phyloP scores from a whole-genome alignment of 306 rosid genomes.

The Glycine latifolia region DNA sequence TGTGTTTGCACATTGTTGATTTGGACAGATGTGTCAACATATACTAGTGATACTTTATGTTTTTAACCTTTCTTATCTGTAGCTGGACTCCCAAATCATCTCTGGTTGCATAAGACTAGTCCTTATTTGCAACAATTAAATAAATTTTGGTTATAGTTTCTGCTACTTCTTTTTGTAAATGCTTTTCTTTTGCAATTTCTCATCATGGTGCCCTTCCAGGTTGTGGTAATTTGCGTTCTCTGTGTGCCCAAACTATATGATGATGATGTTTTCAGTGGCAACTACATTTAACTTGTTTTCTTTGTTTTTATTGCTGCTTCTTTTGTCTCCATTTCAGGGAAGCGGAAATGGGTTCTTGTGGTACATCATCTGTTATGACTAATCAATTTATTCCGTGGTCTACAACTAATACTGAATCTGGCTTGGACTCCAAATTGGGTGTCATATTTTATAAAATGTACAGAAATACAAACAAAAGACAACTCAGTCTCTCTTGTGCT shows the following conservation, averaged over 20 bases:
- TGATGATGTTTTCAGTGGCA: slow-evolving; percentile 8
- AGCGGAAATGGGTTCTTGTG: slow-evolving; percentile 55
- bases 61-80: slow-evolving; percentile 8
- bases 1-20: too few species aligned
- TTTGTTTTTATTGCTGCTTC: slow-evolving; percentile 31
- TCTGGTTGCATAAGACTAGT: not conserved
- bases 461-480: slow-evolving; percentile 40
- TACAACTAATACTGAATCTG: slow-evolving; percentile 40
- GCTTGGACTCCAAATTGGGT: slow-evolving; percentile 39
- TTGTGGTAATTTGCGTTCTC: not conserved
- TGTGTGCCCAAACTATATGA: slow-evolving; percentile 8
- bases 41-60: too few species aligned
- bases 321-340: slow-evolving; percentile 43
- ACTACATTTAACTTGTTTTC: slow-evolving; percentile 38
- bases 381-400: slow-evolving; percentile 45
- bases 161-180: not conserved
- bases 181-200: slow-evolving; percentile 20
- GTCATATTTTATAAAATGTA: slow-evolving; percentile 37
- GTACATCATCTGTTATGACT: slow-evolving; percentile 44
- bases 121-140: not conserved
- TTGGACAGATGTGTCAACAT: too few species aligned
- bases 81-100: slow-evolving; percentile 2
- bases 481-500: slow-evolving; percentile 39
- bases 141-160: not conserved
- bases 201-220: not conserved